A percentile compares a stretch with the other conserved stretches of the same genome.
phyloP scores from a whole-genome alignment of 2,329 filamentous ascomycete genomes.

The Lojkania enalia region DNA sequence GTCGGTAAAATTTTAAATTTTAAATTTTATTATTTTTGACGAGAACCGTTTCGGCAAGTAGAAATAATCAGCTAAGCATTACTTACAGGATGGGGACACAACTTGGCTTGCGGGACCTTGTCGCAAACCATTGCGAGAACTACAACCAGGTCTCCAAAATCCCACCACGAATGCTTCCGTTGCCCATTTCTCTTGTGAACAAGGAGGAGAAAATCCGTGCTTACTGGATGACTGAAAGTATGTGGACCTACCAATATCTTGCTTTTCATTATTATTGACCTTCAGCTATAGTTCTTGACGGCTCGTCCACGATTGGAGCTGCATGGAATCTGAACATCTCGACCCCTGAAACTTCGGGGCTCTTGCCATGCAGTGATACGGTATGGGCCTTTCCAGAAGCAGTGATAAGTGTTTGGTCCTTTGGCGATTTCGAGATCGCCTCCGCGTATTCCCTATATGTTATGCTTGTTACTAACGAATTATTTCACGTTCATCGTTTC shows the following conservation, averaged over 20 bases:
- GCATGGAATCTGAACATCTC: constrained; percentile 31
- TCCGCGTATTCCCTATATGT: constrained; percentile 30
- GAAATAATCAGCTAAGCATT: constrained; percentile 8
- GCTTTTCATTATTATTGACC: too few relatives aligned
- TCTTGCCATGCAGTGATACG: constrained; percentile 31
- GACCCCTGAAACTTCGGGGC: constrained; percentile 16
- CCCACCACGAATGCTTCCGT: constrained; percentile 28
- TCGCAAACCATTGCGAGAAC: constrained; percentile 33
- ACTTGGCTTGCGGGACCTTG: constrained; percentile 33
- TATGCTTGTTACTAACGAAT: constrained; percentile 27
- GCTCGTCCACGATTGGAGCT: constrained; percentile 38
- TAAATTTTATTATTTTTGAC: background rate
- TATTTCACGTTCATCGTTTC: constrained; percentile 30
- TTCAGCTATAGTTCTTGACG: constrained; percentile 35
- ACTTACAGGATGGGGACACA: constrained; percentile 31
- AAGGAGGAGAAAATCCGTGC: constrained; percentile 42
- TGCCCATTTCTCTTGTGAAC: constrained; percentile 35
- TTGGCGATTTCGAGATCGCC: constrained; percentile 22
- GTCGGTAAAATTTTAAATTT: constrained; percentile 11
- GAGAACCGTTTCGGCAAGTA: too few relatives aligned
- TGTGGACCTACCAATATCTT: too few relatives aligned
- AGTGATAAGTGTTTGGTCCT: constrained; percentile 23
- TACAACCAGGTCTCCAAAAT: constrained; percentile 32
- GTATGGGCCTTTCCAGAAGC: constrained; percentile 29
- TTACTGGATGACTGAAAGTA: constrained; percentile 43